Evolutionary conservation across 2,329 filamentous ascomycete genomes (phyloP), one percentile per base, ranked within the genome.

Genomic region (Botryotinia calthae): DNA sequence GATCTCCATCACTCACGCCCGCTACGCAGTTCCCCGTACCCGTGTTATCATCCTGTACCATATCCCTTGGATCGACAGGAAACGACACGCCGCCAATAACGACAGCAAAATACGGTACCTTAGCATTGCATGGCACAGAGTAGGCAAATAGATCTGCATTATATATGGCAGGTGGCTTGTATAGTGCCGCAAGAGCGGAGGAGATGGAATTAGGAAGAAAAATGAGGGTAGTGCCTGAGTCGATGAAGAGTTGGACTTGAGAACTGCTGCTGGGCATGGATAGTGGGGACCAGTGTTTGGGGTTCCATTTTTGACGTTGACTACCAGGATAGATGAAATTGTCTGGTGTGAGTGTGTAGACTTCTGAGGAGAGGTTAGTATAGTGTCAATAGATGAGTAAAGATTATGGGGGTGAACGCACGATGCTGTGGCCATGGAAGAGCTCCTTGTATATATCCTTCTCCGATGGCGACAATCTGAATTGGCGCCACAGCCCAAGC

Each of bases 1-100:
- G 20, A 40, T 12, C 85, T 84, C 73, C 64, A 67, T 73, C 61
- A 34, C 34, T 68, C 25, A 73, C 48, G 22, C 68, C 71, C 20
- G 59, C 70, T 1, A 71, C 65, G 48, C 74, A 76, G 2, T 44
- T 58, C 14, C 71, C 70, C 1, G 20, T 61, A 12, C 64, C 66
- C 22, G 66, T 64, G 4, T 46, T 61, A 8, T 72, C 70, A 67
- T 73, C 72, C 9, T 73, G 51, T 46, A 76, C 73, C 74, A 77
- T 74, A 73, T 77, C 75, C 40, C 40, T 69, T 4, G 69, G 58
- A 62, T 76, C 73, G 42, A 74, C 37, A 1, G 61, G 54, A 42
- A 77, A 70, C 5, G 71, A 44, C 7, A 74, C 70, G 16, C 73
- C 75, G 14, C 64, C 70, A 20, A 77, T 77, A 56, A 74, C 63